Evolutionary conservation across 1,139 yeast genomes (phyloP), one percentile per base, ranked within the genome.

Genomic region (Diutina scorzettiae): DNA sequence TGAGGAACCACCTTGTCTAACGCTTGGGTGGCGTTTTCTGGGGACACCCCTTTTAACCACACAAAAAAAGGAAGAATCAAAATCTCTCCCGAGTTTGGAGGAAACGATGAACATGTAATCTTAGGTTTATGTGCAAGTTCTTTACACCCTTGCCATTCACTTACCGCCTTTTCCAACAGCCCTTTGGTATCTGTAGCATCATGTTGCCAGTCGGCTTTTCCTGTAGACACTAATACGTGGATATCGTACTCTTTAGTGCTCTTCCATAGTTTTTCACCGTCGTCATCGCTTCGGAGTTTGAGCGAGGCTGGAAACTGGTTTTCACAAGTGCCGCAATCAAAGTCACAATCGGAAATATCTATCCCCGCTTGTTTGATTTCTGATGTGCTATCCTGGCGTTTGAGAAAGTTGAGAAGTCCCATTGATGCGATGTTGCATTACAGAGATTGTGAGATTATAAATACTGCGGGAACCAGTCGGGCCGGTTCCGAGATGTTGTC

Each of bases 191-290:
- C 81, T 8, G 72, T 62, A 11, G 95, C 86, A 54, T 82, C 82
- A 48, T 77, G 93, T 5, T 62, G 64, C 97, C 98, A 91, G 59
- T 91, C 95, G 1, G 74, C 57, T 51, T 79, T 78, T 12, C 93
- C 94, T 0, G 96, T 86, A 2, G 95, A 80, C 0, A 89, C 78
- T 17, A 87, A 60, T 27, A 86, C 63, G 51, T 89, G 96, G 19
- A 81, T 54, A 5, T 78, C 81, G 45, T 76, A 78, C 2, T 82
- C 78, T 49, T 71, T 71, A 1, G 94, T 78, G 3, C 87, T 68
- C 44, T 82, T 78, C 76, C 83, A 86, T 30, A 91, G 65, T 5
- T 77, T 70, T 5, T 53, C 59, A 16, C 25, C 63, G 59, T 40
- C 44, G 31, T 51, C 53, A 8, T 60, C 59, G 7, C 78, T 79